Conservation (phyloP, 2,329 filamentous ascomycete species). For the Monosporascus sp. region DNA sequence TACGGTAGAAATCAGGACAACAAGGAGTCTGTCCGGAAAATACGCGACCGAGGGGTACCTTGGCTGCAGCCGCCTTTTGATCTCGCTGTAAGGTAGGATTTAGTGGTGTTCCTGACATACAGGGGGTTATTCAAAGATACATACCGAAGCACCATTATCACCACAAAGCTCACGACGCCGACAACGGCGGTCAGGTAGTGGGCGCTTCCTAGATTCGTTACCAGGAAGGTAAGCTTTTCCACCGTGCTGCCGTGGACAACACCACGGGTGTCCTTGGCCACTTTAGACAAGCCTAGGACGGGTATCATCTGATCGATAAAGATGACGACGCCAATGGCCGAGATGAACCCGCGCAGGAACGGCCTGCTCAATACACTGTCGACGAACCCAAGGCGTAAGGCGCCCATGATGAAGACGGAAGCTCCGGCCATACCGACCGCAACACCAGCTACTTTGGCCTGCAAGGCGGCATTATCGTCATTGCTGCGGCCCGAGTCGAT, state of each 20-base stretch:
- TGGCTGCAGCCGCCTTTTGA: slow-evolving; percentile 77
- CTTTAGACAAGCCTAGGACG: slow-evolving; percentile 69
- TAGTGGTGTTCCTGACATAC: slow-evolving; percentile 1
- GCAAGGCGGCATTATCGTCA: slow-evolving; percentile 60
- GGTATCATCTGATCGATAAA: slow-evolving; percentile 91
- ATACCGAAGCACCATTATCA: slow-evolving; percentile 88
- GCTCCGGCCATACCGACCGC: slow-evolving; percentile 83
- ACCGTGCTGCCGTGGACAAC: slow-evolving; percentile 80
- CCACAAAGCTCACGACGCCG: slow-evolving; percentile 70
- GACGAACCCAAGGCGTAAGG: slow-evolving; percentile 82
- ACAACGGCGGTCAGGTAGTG: slow-evolving; percentile 74
- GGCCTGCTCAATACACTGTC: slow-evolving; percentile 92
- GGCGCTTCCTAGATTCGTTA: slow-evolving; percentile 57
- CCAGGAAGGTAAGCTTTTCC: slow-evolving; percentile 78
- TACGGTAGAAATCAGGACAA: slow-evolving; percentile 80
- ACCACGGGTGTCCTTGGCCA: slow-evolving; percentile 56
- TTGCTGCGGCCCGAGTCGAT: slow-evolving; percentile 62
- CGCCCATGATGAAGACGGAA: slow-evolving; percentile 80
- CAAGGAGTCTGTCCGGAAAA: slow-evolving; percentile 83
- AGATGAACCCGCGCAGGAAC: slow-evolving; percentile 93
- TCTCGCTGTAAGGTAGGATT: slow-evolving; percentile 46
- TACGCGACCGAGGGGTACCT: slow-evolving; percentile 78
- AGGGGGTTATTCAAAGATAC: slow-evolving; percentile 16
- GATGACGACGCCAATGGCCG: slow-evolving; percentile 93
- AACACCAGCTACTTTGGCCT: slow-evolving; percentile 81